A percentile compares a stretch with the other conserved stretches of the same genome.
Conservation (phyloP, 495 filamentous ascomycete genomes). For the Sordaria brevicollis region DNA sequence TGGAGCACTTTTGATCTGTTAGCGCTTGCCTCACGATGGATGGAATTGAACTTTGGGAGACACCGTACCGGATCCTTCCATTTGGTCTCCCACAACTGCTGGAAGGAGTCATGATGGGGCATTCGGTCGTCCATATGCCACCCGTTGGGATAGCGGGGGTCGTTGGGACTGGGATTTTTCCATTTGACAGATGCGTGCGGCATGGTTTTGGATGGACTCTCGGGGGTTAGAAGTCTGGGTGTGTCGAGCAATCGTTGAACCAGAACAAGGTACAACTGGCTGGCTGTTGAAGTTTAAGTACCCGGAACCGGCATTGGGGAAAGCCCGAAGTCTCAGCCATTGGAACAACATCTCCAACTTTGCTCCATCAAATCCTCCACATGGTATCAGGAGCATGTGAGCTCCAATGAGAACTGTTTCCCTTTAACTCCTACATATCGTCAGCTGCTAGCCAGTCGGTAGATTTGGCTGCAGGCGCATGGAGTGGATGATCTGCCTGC, state of each 20-base stretch:
- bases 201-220: background rate
- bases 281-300: background rate
- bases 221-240: background rate
- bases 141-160: background rate
- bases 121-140: background rate
- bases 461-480: background rate
- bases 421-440: background rate
- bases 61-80: slow-evolving; percentile 55
- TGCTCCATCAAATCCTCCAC: background rate
- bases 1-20: slow-evolving; percentile 16
- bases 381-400: background rate
- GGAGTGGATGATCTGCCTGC: background rate
- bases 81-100: slow-evolving; percentile 63
- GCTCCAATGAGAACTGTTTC: background rate
- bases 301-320: background rate
- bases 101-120: slow-evolving; percentile 53
- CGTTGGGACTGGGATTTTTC: background rate
- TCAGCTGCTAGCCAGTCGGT: background rate
- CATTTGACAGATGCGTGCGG: background rate
- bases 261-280: background rate
- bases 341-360: background rate
- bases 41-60: background rate
- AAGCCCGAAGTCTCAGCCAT: background rate
- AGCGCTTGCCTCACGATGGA: background rate
- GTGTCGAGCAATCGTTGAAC: background rate